phyloP scores from a whole-genome alignment of 192 early-diverging fungal genomes.

The Backusella mclennaniae region DNA sequence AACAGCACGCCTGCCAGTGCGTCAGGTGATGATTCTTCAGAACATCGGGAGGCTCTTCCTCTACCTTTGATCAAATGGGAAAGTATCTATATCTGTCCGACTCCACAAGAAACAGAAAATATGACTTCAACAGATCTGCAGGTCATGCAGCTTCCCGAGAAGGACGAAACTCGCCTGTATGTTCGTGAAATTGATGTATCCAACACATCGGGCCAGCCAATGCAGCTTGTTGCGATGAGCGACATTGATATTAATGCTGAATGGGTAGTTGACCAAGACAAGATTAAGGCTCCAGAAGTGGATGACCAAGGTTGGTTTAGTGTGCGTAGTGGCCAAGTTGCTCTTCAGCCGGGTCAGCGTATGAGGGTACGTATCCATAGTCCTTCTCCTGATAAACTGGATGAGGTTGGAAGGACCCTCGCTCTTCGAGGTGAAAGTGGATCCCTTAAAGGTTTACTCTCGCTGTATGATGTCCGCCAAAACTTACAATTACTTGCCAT shows the following conservation, averaged over 20 bases:
- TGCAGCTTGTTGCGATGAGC: slow-evolving; percentile 51
- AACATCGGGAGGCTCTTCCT: slow-evolving; percentile 30
- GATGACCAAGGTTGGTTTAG: background rate
- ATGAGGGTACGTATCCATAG: slow-evolving; percentile 17
- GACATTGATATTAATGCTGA: slow-evolving; percentile 41
- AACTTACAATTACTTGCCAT: slow-evolving; percentile 55
- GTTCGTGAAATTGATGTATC: slow-evolving; percentile 25
- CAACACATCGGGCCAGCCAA: slow-evolving; percentile 53
- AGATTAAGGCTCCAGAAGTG: background rate
- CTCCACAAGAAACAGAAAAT: background rate
- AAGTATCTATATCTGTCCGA: slow-evolving; percentile 47
- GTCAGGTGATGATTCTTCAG: slow-evolving; percentile 18
- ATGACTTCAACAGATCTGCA: background rate
- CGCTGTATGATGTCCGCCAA: slow-evolving; percentile 55
- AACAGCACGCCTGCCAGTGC: background rate
- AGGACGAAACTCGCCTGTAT: slow-evolving; percentile 20
- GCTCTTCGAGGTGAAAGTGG: slow-evolving; percentile 53
- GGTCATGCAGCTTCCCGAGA: slow-evolving; percentile 8
- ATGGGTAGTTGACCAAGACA: slow-evolving; percentile 39
- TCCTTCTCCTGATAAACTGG: slow-evolving; percentile 22
- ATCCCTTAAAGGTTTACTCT: slow-evolving; percentile 51
- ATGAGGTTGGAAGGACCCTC: slow-evolving; percentile 2
- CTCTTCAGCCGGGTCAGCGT: slow-evolving; percentile 30
- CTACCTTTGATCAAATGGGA: slow-evolving; percentile 49
- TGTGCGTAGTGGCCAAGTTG: slow-evolving; percentile 27